Evolutionary conservation across 1,139 yeast genomes (phyloP).

Genomic region (Geotrichum macrosporum): DNA sequence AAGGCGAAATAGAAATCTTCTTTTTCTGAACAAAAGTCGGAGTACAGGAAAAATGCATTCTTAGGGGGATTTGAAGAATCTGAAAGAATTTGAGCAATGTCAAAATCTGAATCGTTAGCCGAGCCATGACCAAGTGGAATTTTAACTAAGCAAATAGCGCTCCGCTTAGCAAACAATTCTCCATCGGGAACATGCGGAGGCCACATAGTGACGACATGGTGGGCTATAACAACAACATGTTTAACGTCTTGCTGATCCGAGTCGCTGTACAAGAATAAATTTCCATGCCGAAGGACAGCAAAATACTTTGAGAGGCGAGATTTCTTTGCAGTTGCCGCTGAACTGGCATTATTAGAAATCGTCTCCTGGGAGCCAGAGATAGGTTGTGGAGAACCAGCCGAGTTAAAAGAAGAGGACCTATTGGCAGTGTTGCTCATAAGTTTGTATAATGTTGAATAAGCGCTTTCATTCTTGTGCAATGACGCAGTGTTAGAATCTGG

Average conservation of each 20-base stretch:
- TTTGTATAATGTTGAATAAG: conserved; percentile 57
- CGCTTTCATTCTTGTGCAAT: conserved; percentile 46
- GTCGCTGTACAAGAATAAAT: conserved; percentile 72
- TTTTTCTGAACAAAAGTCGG: conserved; percentile 72
- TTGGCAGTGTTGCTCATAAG: conserved; percentile 43
- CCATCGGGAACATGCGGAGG: conserved; percentile 71
- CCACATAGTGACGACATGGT: conserved; percentile 77
- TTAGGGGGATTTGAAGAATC: conserved; percentile 43
- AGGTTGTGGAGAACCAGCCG: conserved; percentile 8
- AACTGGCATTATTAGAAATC: background rate
- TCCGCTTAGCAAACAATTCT: conserved; percentile 69
- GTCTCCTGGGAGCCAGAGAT: conserved; percentile 8
- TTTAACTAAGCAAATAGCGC: conserved; percentile 62
- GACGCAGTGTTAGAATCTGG: conserved; percentile 33
- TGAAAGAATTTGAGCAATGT: conserved; percentile 22
- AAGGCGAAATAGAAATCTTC: conserved; percentile 91
- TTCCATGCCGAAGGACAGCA: conserved; percentile 63
- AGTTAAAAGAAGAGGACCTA: conserved; percentile 23
- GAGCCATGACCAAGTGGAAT: conserved; percentile 19
- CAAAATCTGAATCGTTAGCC: conserved; percentile 16
- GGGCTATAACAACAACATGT: conserved; percentile 73
- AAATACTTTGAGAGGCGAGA: conserved; percentile 35
- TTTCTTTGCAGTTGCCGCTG: conserved; percentile 13
- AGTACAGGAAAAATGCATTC: conserved; percentile 65
- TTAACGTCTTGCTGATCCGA: conserved; percentile 61